Evolutionary conservation across 1,139 yeast species (phyloP), one percentile per base, ranked within the genome.

Genomic region (Candida tetrigidarum): DNA sequence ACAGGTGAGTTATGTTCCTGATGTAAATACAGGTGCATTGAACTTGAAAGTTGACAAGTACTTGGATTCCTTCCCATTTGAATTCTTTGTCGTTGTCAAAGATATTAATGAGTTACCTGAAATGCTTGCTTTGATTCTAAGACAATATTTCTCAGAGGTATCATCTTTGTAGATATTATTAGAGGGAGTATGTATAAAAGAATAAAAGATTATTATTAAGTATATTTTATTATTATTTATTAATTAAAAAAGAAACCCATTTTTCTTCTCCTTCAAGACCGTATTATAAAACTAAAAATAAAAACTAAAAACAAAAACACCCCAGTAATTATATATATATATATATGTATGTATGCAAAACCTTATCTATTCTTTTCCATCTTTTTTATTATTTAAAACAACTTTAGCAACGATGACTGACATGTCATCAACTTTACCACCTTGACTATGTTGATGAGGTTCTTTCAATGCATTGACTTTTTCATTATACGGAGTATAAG

Each of bases 51-150:
- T 95, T 50, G 86, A 83, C 49, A 86, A 85, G 57, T 95, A 95
- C 58, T 76, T 95, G 67, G 97, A 93, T 56, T 81, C 88, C 20
- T 95, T 95, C 82, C 98, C 99, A 55, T 95, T 95, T 67, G 98
- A 95, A 60, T 93, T 87, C 63, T 95, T 92, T 59, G 97, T 93
- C 49, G 93, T 95, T 55, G 97, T 95, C 30, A 84, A 89, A 57
- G 84, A 93, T 59, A 88, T 95, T 51, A 77, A 78, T 38, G 98
- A 93, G 66, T 76, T 95, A 42, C 99, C 99, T 16, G 90, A 86
- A 58, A 91, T 95, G 85, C 76, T 95, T 51, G 83, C 97, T 2
- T 74, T 87, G 56, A 92, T 95, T 50, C 74, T 95, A 52, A 83
- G 98, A 59, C 99, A 95, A 63, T 95, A 89, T 67, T 95, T 93